Evolutionary conservation across 2,329 filamentous ascomycete genomes (phyloP), one percentile per base, ranked within the genome.

Genomic region (Fusarium praegraminearum): DNA sequence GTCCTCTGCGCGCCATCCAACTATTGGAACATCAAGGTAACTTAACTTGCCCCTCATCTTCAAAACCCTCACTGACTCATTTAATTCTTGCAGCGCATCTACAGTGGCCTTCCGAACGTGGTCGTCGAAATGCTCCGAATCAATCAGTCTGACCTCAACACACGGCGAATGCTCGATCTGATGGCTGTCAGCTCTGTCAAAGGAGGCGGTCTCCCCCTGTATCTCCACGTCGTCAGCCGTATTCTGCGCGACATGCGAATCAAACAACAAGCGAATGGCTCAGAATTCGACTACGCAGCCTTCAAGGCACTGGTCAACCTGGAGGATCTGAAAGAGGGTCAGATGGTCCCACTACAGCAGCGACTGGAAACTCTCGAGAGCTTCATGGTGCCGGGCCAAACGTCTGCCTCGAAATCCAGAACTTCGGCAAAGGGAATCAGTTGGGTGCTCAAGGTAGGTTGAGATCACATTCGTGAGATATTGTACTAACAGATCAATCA

Each of bases 181-280:
- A 60, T 60, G 57, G 57, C 41, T 0, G 41, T 38, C 1, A 60
- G 28, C 6, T 38, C 57, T 3, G 18, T 32, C 3, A 43, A 60
- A 22, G 52, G 35, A 3, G 41, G 33, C 1, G 15, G 28, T 2
- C 22, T 60, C 20, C 57, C 57, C 0, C 9, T 60, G 0, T 60
- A 60, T 1, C 51, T 60, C 2, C 57, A 60, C 10, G 28, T 46
- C 3, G 15, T 60, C 3, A 46, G 28, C 0, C 41, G 57, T 0
- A 40, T 60, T 15, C 3, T 60, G 1, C 57, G 57, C 9, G 51
- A 60, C 6, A 30, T 60, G 38, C 5, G 57, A 1, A 28, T 57
- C 1, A 8, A 7, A 0, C 57, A 60, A 11, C 51, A 60, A 3
- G 12, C 11, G 2, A 26, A 1, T 8, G 28, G n/a, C 4, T 38